A percentile compares a stretch with the other conserved stretches of the same genome.
Conservation (phyloP, 1,284 basidiomycete species). For the Hortiboletus rubellus region DNA sequence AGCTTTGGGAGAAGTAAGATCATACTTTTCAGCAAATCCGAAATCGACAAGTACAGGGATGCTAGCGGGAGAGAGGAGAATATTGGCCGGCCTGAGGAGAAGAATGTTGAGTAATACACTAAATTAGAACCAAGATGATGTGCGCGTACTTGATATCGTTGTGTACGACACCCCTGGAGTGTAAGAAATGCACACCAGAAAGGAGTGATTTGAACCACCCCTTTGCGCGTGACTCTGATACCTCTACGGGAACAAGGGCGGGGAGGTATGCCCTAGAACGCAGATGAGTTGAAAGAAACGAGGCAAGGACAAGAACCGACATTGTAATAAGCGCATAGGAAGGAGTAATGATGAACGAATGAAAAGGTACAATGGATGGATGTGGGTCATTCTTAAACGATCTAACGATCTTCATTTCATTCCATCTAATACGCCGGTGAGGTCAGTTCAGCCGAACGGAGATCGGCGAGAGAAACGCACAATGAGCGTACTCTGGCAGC, state of each 20-base stretch:
- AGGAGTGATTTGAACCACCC: slow-evolving; percentile 84
- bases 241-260: slow-evolving; percentile 78
- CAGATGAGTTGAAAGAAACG: slow-evolving; percentile 21
- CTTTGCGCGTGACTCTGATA: slow-evolving; percentile 73
- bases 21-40: slow-evolving; percentile 86
- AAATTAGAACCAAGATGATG: neutral
- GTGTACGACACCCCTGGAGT: slow-evolving; percentile 85
- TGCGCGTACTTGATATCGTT: slow-evolving; percentile 88
- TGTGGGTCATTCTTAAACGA: slow-evolving; percentile 80
- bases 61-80: slow-evolving; percentile 72
- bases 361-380: slow-evolving; percentile 87
- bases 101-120: neutral
- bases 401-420: slow-evolving; percentile 92
- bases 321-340: slow-evolving; percentile 86
- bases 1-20: slow-evolving; percentile 55
- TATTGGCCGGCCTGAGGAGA: slow-evolving; percentile 74
- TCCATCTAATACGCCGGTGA: slow-evolving; percentile 59
- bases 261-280: slow-evolving; percentile 69
- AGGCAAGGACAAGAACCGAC: slow-evolving; percentile 46
- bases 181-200: slow-evolving; percentile 87
- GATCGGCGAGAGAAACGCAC: slow-evolving; percentile 41
- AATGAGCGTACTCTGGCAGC: slow-evolving; percentile 85
- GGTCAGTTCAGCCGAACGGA: slow-evolving; percentile 11
- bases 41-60: slow-evolving; percentile 88
- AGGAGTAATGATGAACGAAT: slow-evolving; percentile 90